phyloP scores from a whole-genome alignment of 75 land plant species.

The Ceratopteris richardii region DNA sequence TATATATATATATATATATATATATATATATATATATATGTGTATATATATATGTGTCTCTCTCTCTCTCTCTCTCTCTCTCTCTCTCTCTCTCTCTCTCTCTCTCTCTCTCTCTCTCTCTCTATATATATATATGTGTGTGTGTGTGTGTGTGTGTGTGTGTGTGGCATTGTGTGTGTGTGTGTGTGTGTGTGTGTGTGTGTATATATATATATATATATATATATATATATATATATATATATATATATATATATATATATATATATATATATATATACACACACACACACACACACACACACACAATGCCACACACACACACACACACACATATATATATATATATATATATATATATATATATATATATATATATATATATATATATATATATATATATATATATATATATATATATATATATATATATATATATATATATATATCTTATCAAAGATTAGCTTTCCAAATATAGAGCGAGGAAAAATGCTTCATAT shows the following conservation, averaged over 20 bases:
- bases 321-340: neutral
- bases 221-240: neutral
- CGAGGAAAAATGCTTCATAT: too few species aligned
- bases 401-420: neutral
- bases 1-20: neutral
- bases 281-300: neutral
- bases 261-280: neutral
- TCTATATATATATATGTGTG: too few species aligned
- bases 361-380: neutral
- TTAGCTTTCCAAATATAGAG: neutral
- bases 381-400: neutral
- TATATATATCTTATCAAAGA: too few species aligned
- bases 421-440: neutral
- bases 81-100: neutral
- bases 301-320: too few species aligned
- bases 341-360: neutral
- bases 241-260: neutral
- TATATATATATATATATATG: neutral
- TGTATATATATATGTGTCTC: neutral
- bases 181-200: neutral
- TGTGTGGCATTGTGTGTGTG: too few species aligned
- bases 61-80: neutral
- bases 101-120: neutral
- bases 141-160: too few species aligned
- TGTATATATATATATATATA: neutral